phyloP scores from a whole-genome alignment of 2,329 filamentous ascomycete genomes.

The Myriosclerotinia scirpicola region DNA sequence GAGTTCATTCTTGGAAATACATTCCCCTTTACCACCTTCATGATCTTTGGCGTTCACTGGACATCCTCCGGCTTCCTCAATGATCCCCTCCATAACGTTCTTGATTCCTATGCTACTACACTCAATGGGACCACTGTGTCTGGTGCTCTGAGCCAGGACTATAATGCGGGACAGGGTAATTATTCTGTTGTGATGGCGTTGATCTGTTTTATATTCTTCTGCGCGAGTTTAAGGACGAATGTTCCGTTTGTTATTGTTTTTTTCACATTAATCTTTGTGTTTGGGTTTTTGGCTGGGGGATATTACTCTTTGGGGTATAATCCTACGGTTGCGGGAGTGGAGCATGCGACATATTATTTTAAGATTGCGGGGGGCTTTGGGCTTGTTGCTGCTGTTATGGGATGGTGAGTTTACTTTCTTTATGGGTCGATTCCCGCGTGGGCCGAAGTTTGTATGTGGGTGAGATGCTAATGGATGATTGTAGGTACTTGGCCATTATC shows the following conservation, averaged over 20 bases:
- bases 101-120: conserved; percentile 56
- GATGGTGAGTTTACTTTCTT: conserved; percentile 18
- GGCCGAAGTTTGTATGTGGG: too few species aligned
- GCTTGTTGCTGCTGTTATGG: conserved; percentile 26
- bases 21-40: conserved; percentile 27
- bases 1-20: conserved; percentile 30
- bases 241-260: conserved; percentile 28
- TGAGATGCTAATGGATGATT: not conserved
- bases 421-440: rapidly evolving
- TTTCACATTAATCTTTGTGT: conserved; percentile 24
- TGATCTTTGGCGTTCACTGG: conserved; percentile 26
- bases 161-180: conserved; percentile 27
- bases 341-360: conserved; percentile 23
- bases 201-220: conserved; percentile 23
- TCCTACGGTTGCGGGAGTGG: conserved; percentile 19
- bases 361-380: conserved; percentile 29
- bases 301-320: conserved; percentile 25
- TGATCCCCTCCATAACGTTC: conserved; percentile 64
- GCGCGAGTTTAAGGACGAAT: conserved; percentile 23
- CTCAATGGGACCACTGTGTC: not conserved
- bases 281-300: conserved; percentile 22
- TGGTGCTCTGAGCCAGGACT: conserved; percentile 17
- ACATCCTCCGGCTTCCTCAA: conserved; percentile 43
- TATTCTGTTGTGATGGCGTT: conserved; percentile 27
- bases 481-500: conserved; percentile 26